Percentiles rank a stretch among this genome's conserved stretches.
Conservation (phyloP, 371 early-diverging fungal species). For the Mucor lusitanicus region DNA sequence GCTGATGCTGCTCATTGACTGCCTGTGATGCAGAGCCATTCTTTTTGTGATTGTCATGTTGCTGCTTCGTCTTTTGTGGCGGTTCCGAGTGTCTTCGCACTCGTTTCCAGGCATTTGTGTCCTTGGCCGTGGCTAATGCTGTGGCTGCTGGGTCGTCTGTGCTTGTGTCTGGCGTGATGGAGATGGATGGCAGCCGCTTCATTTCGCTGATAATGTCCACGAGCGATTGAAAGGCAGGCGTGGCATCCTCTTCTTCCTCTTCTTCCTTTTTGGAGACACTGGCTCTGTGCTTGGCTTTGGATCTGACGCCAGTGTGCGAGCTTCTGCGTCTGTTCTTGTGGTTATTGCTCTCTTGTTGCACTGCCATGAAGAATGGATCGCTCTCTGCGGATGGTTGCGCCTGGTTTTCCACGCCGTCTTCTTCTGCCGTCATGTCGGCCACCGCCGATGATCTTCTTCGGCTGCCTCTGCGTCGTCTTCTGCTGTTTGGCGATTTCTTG, state of each 20-base stretch:
- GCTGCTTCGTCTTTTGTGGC: constrained; percentile 4
- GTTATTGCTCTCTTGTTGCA: background rate
- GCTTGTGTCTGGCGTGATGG: constrained; percentile 1
- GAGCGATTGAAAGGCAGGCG: constrained; percentile 41
- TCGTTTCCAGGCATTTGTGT: constrained; percentile 1
- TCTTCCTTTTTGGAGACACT: constrained; percentile 1
- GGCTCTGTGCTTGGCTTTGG: background rate
- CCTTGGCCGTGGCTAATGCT: background rate
- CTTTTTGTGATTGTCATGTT: background rate
- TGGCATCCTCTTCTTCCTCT: no score
- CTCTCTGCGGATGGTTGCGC: background rate
- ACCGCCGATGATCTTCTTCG: constrained; percentile 3
- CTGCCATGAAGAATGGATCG: background rate
- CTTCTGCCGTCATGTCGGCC: background rate
- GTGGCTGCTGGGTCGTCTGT: background rate
- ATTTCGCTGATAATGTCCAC: constrained; percentile 45
- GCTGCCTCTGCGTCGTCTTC: constrained; percentile 7
- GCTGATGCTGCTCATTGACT: background rate
- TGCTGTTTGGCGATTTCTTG: background rate
- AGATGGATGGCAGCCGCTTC: constrained; percentile 28
- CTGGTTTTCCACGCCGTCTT: background rate
- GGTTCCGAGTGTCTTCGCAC: constrained; percentile 37
- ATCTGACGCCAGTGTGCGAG: background rate
- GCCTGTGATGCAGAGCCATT: background rate
- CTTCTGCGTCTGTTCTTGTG: constrained; percentile 3